Evolutionary conservation across 1,284 basidiomycete genomes (phyloP).

Genomic region (Kalmanozyma brasiliensis): DNA sequence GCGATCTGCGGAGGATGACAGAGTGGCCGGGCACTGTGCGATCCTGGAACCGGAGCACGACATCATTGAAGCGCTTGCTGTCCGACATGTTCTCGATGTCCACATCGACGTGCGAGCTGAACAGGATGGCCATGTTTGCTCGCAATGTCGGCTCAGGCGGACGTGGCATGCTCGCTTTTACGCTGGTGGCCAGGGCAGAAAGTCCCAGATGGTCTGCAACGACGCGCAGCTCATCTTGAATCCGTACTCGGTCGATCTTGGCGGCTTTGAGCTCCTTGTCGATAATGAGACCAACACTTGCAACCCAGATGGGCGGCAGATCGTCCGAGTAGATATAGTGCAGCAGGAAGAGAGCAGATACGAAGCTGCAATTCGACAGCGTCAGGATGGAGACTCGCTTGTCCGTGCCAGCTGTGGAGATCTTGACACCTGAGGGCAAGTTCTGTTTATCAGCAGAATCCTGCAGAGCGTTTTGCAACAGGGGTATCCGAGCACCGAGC

Average conservation of each 20-base stretch:
- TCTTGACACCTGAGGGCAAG: constrained; percentile 28
- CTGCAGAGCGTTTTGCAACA: constrained; percentile 69
- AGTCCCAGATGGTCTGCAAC: constrained; percentile 73
- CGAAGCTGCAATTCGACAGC: constrained; percentile 72
- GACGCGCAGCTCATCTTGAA: constrained; percentile 73
- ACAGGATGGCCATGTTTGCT: constrained; percentile 72
- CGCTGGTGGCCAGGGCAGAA: constrained; percentile 67
- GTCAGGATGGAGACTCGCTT: constrained; percentile 32
- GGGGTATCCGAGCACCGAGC: constrained; percentile 74
- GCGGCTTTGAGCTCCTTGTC: constrained; percentile 71
- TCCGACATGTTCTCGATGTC: constrained; percentile 1
- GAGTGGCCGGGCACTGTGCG: constrained; percentile 79
- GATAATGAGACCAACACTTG: constrained; percentile 74
- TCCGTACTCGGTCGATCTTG: constrained; percentile 74
- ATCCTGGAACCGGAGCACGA: constrained; percentile 81
- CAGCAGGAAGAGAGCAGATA: constrained; percentile 81
- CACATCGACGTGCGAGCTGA: constrained; percentile 53
- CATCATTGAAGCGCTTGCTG: constrained; percentile 72
- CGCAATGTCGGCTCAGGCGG: constrained; percentile 71
- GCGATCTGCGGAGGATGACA: constrained; percentile 80
- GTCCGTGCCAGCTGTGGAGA: constrained; percentile 9
- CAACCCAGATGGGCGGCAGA: constrained; percentile 85
- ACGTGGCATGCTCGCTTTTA: constrained; percentile 67
- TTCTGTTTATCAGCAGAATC: constrained; percentile 15
- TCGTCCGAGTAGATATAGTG: constrained; percentile 90